phyloP scores from a whole-genome alignment of 2,329 filamentous ascomycete genomes.

The Penicillium sp. region DNA sequence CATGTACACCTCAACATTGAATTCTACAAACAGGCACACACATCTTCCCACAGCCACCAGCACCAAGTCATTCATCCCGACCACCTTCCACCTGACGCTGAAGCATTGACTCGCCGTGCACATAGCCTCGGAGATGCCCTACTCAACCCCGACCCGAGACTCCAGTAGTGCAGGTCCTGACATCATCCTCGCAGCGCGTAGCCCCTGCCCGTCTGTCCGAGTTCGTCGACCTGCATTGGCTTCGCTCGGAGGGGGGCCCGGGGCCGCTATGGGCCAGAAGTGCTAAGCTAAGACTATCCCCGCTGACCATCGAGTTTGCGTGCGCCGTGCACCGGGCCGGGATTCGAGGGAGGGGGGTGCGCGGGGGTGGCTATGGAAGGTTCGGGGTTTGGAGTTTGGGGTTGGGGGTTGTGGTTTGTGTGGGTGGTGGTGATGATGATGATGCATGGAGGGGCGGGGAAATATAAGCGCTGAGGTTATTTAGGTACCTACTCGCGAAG shows the following conservation, averaged over 20 bases:
- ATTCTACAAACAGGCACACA: no score
- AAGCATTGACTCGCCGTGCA: no score
- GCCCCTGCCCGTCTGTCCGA: slow-evolving; percentile 4
- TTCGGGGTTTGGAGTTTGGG: not conserved
- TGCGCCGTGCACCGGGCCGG: not conserved
- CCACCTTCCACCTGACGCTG: no score
- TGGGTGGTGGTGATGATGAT: not conserved
- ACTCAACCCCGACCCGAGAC: no score
- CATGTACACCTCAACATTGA: no score
- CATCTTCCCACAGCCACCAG: no score
- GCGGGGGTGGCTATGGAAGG: not conserved
- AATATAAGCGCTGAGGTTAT: no score
- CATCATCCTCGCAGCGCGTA: slow-evolving; percentile 14
- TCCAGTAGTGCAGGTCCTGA: slow-evolving; percentile 2
- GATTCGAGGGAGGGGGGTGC: not conserved
- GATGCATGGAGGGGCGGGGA: not conserved
- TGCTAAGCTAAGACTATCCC: no score
- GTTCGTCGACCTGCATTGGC: slow-evolving; percentile 20
- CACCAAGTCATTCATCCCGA: no score
- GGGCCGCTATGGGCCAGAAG: no score
- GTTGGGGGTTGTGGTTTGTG: not conserved
- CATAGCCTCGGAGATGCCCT: no score
- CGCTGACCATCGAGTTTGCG: not conserved
- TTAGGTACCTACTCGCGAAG: no score
- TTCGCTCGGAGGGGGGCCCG: not conserved